phyloP scores from a whole-genome alignment of 306 rosid genomes.

The Dryas drummondii region DNA sequence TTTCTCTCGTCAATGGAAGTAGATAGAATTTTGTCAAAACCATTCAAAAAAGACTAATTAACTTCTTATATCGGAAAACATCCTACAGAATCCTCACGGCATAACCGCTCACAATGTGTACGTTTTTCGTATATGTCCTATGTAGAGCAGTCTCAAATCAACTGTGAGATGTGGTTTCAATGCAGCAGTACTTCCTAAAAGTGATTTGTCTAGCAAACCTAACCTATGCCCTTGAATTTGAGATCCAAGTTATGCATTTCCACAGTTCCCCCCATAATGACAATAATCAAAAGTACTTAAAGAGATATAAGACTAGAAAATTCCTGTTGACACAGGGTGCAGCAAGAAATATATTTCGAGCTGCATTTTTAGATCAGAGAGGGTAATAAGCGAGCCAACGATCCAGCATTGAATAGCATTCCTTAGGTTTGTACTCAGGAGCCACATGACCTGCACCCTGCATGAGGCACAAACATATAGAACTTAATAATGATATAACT shows the following conservation, averaged over 20 bases:
- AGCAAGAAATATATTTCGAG: not conserved
- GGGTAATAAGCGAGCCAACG: slow-evolving; percentile 30
- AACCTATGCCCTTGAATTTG: not conserved
- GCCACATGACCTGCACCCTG: slow-evolving; percentile 36
- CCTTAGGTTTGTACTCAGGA: slow-evolving; percentile 32
- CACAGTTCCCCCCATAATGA: not conserved
- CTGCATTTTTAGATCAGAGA: slow-evolving; percentile 2
- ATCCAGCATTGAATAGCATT: slow-evolving; percentile 26
- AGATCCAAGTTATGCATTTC: not conserved
- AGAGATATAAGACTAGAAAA: not conserved
- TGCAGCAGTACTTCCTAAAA: not conserved
- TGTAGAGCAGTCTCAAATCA: not conserved
- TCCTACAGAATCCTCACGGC: not conserved
- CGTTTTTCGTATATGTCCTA: not conserved
- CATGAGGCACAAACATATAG: not conserved
- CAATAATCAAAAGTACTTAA: not conserved
- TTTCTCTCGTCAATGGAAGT: too few species aligned
- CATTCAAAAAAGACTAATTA: too few species aligned
- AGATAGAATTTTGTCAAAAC: too few species aligned
- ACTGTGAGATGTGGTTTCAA: not conserved
- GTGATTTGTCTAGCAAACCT: not conserved
- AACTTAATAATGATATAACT: not conserved
- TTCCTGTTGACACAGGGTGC: not conserved
- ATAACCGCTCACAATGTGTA: not conserved
- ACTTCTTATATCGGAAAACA: too few species aligned